phyloP scores from a whole-genome alignment of 139 green algal genomes.

The Chlamydomonas incerta region DNA sequence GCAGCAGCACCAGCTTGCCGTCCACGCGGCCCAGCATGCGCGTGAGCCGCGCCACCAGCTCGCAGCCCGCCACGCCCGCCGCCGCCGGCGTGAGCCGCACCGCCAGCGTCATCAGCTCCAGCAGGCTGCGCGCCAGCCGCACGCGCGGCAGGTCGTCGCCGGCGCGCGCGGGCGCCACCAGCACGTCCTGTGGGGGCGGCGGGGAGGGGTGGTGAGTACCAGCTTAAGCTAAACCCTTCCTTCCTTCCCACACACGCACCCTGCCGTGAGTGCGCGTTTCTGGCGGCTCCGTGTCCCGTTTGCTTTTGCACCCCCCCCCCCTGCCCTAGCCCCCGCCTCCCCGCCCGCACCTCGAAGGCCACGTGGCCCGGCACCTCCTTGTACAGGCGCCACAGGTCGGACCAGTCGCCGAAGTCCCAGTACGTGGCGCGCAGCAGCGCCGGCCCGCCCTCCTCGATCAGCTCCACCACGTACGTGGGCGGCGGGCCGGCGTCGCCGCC shows the following conservation, averaged over 20 bases:
- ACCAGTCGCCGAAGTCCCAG: slow-evolving; percentile 86
- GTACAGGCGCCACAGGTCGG: slow-evolving; percentile 77
- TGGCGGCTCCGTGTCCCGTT: no score
- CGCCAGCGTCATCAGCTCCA: slow-evolving; percentile 29
- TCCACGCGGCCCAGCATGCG: slow-evolving; percentile 31
- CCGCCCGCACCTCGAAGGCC: slow-evolving; percentile 50
- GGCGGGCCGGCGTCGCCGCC: background rate
- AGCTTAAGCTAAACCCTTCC: no score
- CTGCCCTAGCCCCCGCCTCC: background rate
- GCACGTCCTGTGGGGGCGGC: background rate
- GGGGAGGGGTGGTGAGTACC: no score
- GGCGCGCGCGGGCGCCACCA: background rate
- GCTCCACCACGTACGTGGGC: slow-evolving; percentile 75
- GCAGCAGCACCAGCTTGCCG: background rate
- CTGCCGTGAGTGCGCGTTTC: no score
- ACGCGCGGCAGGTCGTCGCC: slow-evolving; percentile 38
- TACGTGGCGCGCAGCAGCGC: slow-evolving; percentile 53
- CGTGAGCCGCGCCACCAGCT: slow-evolving; percentile 6
- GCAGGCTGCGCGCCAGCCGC: slow-evolving; percentile 32
- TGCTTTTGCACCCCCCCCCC: no score
- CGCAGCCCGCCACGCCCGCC: slow-evolving; percentile 14
- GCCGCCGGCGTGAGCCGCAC: slow-evolving; percentile 19
- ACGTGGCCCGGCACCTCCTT: slow-evolving; percentile 51
- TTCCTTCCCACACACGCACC: no score
- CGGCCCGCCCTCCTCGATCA: slow-evolving; percentile 77